These are phyloP conservation scores for Ceratocystis harringtonii DNA, from an alignment of 2,329 filamentous ascomycete genomes.

Conservation along the genomic window DNA sequence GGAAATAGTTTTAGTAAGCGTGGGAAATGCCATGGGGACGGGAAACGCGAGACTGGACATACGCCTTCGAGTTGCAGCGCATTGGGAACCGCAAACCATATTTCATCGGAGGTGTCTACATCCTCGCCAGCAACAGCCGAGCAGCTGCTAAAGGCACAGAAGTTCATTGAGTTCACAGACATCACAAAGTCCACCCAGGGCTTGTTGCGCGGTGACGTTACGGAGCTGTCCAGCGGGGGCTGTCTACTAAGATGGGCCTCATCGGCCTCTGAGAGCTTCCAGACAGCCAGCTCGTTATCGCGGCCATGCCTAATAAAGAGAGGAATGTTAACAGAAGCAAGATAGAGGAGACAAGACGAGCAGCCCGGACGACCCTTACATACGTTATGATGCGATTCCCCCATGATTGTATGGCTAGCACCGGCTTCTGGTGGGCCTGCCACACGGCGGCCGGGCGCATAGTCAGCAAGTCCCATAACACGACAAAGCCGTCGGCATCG, in stretches of 20 bases:
- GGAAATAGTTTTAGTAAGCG: neutral
- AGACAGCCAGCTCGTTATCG: constrained; percentile 74
- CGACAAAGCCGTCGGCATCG: constrained; percentile 78
- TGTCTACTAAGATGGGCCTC: constrained; percentile 50
- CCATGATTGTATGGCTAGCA: constrained; percentile 63
- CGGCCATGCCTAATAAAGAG: constrained; percentile 56
- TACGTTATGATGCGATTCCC: constrained; percentile 70
- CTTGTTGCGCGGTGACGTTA: constrained; percentile 33
- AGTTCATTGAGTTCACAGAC: constrained; percentile 85
- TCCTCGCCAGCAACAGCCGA: constrained; percentile 23
- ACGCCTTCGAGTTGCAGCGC: constrained; percentile 57
- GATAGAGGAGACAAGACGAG: neutral
- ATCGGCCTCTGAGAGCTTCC: constrained; percentile 51
- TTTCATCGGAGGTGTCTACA: constrained; percentile 25
- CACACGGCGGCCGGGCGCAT: constrained; percentile 74
- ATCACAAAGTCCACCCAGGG: constrained; percentile 81
- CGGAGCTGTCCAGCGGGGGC: constrained; percentile 52
- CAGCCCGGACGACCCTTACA: constrained; percentile 25
- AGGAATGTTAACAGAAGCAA: neutral
- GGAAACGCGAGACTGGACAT: constrained; percentile 22
- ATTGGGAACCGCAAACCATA: constrained; percentile 69
- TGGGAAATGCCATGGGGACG: neutral
- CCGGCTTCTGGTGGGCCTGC: constrained; percentile 64
- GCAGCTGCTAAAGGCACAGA: constrained; percentile 67
- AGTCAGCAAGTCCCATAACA: constrained; percentile 70